Evolutionary conservation across 345 rosid species (phyloP).

Genomic region (Eucalyptus fibrosa): DNA sequence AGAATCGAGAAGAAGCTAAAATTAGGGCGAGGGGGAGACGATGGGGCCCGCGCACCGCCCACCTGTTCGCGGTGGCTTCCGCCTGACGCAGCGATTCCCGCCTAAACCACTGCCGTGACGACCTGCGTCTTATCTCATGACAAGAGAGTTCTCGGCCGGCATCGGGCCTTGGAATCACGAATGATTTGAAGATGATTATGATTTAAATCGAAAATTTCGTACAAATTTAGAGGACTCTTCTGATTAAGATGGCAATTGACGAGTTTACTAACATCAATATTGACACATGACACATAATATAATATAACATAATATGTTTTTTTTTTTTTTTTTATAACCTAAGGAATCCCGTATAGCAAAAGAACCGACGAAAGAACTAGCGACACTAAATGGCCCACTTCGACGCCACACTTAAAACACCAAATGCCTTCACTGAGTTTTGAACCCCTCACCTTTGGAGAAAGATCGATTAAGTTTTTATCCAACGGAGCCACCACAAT

Average conservation of each 20-base stretch:
- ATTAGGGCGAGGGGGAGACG: background rate
- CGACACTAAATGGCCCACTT: too few species aligned
- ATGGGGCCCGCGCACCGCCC: background rate
- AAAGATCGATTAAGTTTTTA: too few species aligned
- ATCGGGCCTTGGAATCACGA: background rate
- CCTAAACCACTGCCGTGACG: background rate
- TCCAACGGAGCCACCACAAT: too few species aligned
- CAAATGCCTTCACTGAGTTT: too few species aligned
- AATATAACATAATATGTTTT: fast-evolving
- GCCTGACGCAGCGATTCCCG: background rate
- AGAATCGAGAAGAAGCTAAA: background rate
- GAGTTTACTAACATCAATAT: fast-evolving
- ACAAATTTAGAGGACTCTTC: background rate
- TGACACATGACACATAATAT: too few species aligned
- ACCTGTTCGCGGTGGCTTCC: background rate
- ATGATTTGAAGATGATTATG: background rate
- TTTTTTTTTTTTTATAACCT: too few species aligned
- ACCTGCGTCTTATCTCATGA: background rate
- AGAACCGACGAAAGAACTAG: too few species aligned
- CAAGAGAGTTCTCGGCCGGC: background rate
- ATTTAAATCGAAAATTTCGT: background rate
- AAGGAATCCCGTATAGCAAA: too few species aligned
- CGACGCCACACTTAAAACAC: too few species aligned
- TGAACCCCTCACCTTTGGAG: too few species aligned
- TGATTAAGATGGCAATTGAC: too few species aligned